Base-by-base conservation (phyloP, 306 rosid species). In the Adenanthera pavonina region DNA sequence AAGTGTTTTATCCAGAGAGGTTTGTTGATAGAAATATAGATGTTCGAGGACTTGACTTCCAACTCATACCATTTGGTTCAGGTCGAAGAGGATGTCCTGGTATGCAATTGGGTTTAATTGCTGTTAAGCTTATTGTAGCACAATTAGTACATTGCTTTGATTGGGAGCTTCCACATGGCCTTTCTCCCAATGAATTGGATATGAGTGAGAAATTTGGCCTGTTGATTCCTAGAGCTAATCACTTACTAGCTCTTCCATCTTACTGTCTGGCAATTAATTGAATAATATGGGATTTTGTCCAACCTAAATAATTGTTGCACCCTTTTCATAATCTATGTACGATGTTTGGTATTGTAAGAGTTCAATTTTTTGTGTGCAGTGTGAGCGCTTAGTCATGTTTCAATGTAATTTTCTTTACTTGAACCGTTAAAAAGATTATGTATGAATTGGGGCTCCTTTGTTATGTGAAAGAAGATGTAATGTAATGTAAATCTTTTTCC, bases 81-180 rank as follows among this genome's bases (percentile, higher is more conserved):
- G 68, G 68, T 30, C 40, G 68, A 30, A 33, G 68, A 61, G 68
- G 68, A 11, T 61, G 68, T 12, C 68, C 40, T 10, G 68, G 68
- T 0, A 61, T 61, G 41, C 40, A 61, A 4, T 61, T 61, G 13
- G 68, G 68, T 3, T 12, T 61, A 30, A 12, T 13, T 30, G 7
- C 68, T 1, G 68, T 61, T 5, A 61, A 61, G 8, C 3, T 30
- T 4, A 3, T 30, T 10, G 12, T 33, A 33, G 68, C 68, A 5
- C 68, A 61, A 61, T 25, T 61, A 13, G 35, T 61, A 7, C 68
- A 61, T 5, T 61, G 68, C 68, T 61, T 61, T 33, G 33, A 61
- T 13, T 61, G 68, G 68, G 68, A 61, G 34, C 68, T 61, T 11
- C 40, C 68, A 61, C 15, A 10, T 11, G 41, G 68, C n/a, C 2